Percentiles rank a stretch among this genome's conserved stretches.
phyloP scores from a whole-genome alignment of 495 filamentous ascomycete genomes.

The Aspergillus bertholletiae region DNA sequence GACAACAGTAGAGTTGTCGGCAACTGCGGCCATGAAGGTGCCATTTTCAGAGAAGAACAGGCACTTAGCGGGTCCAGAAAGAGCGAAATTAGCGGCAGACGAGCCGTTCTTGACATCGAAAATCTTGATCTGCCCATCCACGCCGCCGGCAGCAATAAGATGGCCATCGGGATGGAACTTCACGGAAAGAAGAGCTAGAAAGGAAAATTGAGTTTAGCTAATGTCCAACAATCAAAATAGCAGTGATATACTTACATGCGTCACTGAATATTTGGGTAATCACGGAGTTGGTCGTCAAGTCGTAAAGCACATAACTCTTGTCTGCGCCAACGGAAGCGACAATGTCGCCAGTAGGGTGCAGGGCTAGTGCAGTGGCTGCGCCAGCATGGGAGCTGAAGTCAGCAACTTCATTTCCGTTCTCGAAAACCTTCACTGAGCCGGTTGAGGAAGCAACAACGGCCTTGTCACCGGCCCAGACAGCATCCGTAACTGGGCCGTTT shows the following conservation, averaged over 20 bases:
- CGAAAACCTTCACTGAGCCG: slow-evolving; percentile 76
- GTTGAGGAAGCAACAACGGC: slow-evolving; percentile 71
- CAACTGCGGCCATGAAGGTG: slow-evolving; percentile 83
- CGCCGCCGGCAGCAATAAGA: slow-evolving; percentile 79
- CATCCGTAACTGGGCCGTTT: slow-evolving; percentile 70
- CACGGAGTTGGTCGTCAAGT: slow-evolving; percentile 61
- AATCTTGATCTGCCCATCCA: slow-evolving; percentile 73
- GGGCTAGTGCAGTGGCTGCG: slow-evolving; percentile 66
- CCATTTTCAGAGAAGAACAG: slow-evolving; percentile 95
- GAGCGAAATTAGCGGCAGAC: slow-evolving; percentile 65
- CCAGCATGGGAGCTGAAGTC: slow-evolving; percentile 77
- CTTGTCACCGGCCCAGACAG: slow-evolving; percentile 69
- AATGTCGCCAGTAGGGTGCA: slow-evolving; percentile 83
- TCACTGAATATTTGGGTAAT: slow-evolving; percentile 78
- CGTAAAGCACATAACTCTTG: slow-evolving; percentile 92
- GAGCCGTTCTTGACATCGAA: slow-evolving; percentile 76
- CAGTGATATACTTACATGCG: slow-evolving; percentile 57
- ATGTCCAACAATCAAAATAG: not conserved
- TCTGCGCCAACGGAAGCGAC: slow-evolving; percentile 85
- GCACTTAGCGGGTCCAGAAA: slow-evolving; percentile 63
- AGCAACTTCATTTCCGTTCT: slow-evolving; percentile 59
- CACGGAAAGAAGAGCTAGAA: slow-evolving; percentile 67
- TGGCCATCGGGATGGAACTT: slow-evolving; percentile 95
- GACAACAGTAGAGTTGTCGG: slow-evolving; percentile 67
- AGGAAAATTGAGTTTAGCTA: slow-evolving; percentile 7